phyloP scores from a whole-genome alignment of 1,284 basidiomycete genomes.

The Singerocomus rubriflavus region DNA sequence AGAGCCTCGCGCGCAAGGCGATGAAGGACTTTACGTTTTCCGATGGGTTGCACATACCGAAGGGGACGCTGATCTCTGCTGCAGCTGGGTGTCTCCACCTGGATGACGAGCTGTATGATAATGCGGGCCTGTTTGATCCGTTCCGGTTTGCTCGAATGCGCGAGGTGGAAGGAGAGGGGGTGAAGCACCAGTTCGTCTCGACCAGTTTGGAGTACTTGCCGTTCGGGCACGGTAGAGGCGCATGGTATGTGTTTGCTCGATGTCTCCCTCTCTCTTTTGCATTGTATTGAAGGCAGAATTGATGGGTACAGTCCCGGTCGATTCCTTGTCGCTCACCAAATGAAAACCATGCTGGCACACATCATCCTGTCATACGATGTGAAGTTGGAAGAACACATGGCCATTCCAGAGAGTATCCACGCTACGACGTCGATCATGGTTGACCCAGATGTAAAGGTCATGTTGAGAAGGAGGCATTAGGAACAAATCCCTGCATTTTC shows the following conservation, averaged over 20 bases:
- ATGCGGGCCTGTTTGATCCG: slow-evolving; percentile 30
- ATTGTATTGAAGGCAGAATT: background rate
- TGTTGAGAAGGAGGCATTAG: background rate
- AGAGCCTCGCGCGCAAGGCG: slow-evolving; percentile 32
- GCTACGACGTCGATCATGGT: background rate
- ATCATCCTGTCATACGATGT: slow-evolving; percentile 29
- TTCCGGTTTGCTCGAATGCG: slow-evolving; percentile 31
- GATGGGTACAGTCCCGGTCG: slow-evolving; percentile 28
- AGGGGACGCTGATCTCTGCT: slow-evolving; percentile 32
- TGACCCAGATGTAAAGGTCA: background rate
- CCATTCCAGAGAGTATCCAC: slow-evolving; percentile 22
- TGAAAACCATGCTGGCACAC: slow-evolving; percentile 32
- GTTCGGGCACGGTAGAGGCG: slow-evolving; percentile 20
- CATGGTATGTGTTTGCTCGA: slow-evolving; percentile 11
- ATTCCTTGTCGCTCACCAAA: slow-evolving; percentile 29
- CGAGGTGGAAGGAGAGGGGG: slow-evolving; percentile 11
- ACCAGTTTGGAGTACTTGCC: slow-evolving; percentile 15
- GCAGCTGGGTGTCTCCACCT: slow-evolving; percentile 25
- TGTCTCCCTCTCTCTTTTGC: background rate
- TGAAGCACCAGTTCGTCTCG: slow-evolving; percentile 21
- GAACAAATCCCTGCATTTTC: background rate
- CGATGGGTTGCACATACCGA: slow-evolving; percentile 41
- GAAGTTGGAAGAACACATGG: slow-evolving; percentile 22
- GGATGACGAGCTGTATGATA: slow-evolving; percentile 26
- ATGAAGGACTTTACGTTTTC: slow-evolving; percentile 40